Conservation (phyloP, 768 basidiomycete species). For the Trametes cubensis region DNA sequence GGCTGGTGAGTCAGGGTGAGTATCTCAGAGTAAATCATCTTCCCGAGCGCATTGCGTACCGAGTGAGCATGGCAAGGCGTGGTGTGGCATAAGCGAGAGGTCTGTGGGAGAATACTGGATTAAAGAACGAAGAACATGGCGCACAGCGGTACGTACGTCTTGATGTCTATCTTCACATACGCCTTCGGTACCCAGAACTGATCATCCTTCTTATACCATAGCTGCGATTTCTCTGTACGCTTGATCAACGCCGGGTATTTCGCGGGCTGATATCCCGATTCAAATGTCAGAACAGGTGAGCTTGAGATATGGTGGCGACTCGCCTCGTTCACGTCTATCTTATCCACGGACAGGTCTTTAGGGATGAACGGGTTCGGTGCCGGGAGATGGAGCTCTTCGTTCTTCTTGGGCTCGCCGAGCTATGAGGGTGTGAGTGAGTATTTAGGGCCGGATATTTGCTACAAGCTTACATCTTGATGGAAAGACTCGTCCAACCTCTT, state of each 20-base stretch:
- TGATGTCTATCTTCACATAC: slow-evolving; percentile 39
- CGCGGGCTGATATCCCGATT: slow-evolving; percentile 35
- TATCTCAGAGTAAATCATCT: too few relatives aligned
- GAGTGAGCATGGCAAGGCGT: slow-evolving; percentile 30
- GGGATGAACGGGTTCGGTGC: slow-evolving; percentile 57
- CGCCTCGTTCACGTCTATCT: slow-evolving; percentile 37
- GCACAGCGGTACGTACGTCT: slow-evolving; percentile 30
- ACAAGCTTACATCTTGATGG: slow-evolving; percentile 33
- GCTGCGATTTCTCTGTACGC: slow-evolving; percentile 39
- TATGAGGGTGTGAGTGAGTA: slow-evolving; percentile 3
- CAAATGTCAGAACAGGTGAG: too few relatives aligned
- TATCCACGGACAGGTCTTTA: slow-evolving; percentile 46
- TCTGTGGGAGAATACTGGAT: slow-evolving; percentile 15
- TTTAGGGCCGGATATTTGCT: background rate
- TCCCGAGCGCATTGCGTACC: slow-evolving; percentile 37
- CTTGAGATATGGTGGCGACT: background rate
- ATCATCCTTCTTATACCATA: slow-evolving; percentile 65
- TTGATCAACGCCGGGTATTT: slow-evolving; percentile 41
- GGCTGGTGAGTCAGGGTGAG: too few relatives aligned
- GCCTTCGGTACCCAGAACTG: slow-evolving; percentile 60
- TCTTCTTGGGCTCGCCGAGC: slow-evolving; percentile 28
- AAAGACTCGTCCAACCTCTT: slow-evolving; percentile 37
- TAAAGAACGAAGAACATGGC: slow-evolving; percentile 1
- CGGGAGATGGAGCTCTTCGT: slow-evolving; percentile 44
- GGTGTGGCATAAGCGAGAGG: slow-evolving; percentile 36